Percentiles rank a stretch among this genome's conserved stretches.
Evolutionary conservation across 2,329 filamentous ascomycete species (phyloP).

Genomic region (Pseudopyrenochaeta lycopersici): DNA sequence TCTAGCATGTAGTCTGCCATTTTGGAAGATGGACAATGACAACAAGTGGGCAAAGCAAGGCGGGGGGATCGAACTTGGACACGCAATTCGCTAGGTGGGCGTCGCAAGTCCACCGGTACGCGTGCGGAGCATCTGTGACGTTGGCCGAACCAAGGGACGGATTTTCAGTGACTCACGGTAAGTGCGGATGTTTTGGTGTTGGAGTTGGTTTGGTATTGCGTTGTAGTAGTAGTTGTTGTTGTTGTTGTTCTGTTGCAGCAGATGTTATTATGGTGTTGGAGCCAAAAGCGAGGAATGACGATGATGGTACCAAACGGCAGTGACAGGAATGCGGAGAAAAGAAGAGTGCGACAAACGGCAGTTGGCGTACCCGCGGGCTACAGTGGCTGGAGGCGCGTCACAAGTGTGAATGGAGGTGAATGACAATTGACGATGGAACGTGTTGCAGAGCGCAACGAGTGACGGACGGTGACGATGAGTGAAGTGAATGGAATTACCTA

Average conservation of each 20-base stretch:
- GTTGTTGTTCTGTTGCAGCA: constrained; percentile 26
- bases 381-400: constrained; percentile 9
- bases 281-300: constrained; percentile 36
- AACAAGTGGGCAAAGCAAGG: not conserved
- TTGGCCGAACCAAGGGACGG: constrained; percentile 14
- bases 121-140: constrained; percentile 37
- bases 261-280: constrained; percentile 43
- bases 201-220: constrained; percentile 22
- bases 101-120: constrained; percentile 28
- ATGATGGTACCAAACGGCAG: constrained; percentile 28
- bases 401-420: constrained; percentile 7
- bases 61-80: constrained; percentile 3
- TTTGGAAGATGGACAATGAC: constrained; percentile 4
- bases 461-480: constrained; percentile 4
- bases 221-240: constrained; percentile 33
- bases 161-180: constrained; percentile 4
- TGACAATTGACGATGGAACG: constrained; percentile 10
- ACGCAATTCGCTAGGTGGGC: constrained; percentile 35
- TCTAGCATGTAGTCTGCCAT: constrained; percentile 42
- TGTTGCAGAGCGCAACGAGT: constrained; percentile 11
- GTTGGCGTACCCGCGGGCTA: constrained; percentile 35
- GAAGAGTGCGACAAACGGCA: constrained; percentile 36
- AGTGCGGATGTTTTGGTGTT: constrained; percentile 1
- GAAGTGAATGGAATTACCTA: constrained; percentile 21
- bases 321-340: constrained; percentile 38